phyloP scores from a whole-genome alignment of 192 early-diverging fungal species.

The Backusella australiensis region DNA sequence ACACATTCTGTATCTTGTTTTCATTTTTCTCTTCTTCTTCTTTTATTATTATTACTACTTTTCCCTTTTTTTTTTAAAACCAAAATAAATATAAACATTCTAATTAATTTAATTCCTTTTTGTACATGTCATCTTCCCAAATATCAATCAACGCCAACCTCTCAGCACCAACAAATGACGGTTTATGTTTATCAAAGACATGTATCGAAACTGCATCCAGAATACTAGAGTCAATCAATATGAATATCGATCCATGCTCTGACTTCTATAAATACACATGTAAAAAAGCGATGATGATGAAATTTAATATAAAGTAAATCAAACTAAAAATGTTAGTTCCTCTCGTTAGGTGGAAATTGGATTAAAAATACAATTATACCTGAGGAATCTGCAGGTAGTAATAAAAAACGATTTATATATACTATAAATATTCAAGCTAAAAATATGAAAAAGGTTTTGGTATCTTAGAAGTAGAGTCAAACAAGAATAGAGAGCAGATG shows the following conservation, averaged over 20 bases:
- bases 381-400: conserved; percentile 50
- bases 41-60: neutral
- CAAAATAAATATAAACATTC: too few relatives aligned
- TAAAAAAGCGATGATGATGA: conserved; percentile 25
- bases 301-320: neutral
- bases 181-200: neutral
- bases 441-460: neutral
- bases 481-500: neutral
- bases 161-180: neutral
- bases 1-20: neutral
- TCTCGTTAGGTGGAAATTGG: conserved; percentile 53
- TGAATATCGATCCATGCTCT: conserved; percentile 55
- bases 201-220: conserved; percentile 7
- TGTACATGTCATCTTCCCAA: neutral
- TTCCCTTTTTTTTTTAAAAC: neutral
- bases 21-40: neutral
- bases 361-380: conserved; percentile 53
- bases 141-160: neutral
- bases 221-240: conserved; percentile 4
- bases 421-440: neutral
- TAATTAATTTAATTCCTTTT: neutral
- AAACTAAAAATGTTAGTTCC: neutral
- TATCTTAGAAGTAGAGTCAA: conserved; percentile 1
- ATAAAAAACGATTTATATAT: neutral
- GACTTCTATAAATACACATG: conserved; percentile 70